Conservation (phyloP, 2,329 filamentous ascomycete genomes). For the Hymenoscyphus infarciens region DNA sequence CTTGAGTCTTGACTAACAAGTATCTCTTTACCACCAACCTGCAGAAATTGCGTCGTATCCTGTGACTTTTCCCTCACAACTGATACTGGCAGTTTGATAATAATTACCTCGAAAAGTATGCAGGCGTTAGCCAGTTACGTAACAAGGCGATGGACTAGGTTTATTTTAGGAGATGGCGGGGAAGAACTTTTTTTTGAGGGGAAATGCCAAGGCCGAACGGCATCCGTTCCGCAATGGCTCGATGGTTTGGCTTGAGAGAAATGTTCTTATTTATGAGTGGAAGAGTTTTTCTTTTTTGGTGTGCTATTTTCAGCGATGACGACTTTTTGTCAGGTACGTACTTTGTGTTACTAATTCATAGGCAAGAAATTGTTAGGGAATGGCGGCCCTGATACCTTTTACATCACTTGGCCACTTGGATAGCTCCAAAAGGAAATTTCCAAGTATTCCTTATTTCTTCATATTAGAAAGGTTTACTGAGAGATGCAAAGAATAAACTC, state of each 20-base stretch:
- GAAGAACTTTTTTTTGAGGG: not conserved
- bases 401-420: no score
- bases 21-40: not conserved
- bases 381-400: no score
- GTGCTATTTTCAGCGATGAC: slow-evolving; percentile 6
- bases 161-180: not conserved
- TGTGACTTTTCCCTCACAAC: not conserved
- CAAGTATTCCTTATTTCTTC: no score
- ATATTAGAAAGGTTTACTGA: no score
- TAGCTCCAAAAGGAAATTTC: no score
- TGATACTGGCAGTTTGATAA: not conserved
- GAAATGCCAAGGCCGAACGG: slow-evolving; percentile 1
- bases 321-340: not conserved
- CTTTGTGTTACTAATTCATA: not conserved
- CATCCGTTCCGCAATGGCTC: not conserved
- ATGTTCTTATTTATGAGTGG: not conserved
- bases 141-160: not conserved
- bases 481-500: no score
- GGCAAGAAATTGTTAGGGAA: no score
- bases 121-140: not conserved
- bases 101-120: not conserved
- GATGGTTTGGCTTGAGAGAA: not conserved
- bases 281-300: not conserved
- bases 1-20: not conserved
- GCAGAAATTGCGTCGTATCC: slow-evolving; percentile 1